Evolutionary conservation across 2,329 filamentous ascomycete species (phyloP).

Genomic region (Cytospora piceicola): DNA sequence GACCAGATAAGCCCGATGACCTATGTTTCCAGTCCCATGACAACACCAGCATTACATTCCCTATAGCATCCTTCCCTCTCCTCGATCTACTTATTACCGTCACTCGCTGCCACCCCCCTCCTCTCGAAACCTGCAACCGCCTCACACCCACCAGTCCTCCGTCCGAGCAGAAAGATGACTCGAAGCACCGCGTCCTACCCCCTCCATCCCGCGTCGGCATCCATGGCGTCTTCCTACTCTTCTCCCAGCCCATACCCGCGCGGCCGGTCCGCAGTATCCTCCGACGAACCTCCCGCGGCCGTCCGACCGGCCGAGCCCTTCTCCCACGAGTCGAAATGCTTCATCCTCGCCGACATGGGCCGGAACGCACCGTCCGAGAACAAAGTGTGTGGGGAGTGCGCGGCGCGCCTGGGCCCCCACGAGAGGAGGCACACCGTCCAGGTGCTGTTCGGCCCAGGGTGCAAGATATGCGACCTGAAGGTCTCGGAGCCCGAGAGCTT

Average conservation of each 20-base stretch:
- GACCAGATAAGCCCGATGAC: background rate
- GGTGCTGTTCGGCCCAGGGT: constrained; percentile 10
- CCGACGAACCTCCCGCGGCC: background rate
- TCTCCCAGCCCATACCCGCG: background rate
- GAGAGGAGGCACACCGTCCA: constrained; percentile 8
- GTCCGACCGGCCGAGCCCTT: background rate
- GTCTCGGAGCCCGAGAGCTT: constrained; percentile 64
- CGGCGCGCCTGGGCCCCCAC: constrained; percentile 1
- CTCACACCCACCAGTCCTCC: background rate
- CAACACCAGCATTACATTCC: background rate
- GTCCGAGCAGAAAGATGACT: constrained; percentile 5
- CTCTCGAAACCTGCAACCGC: background rate
- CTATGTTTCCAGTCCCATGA: background rate
- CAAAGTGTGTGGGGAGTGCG: constrained; percentile 19
- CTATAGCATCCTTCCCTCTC: background rate
- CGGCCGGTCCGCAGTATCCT: background rate
- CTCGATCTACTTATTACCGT: constrained; percentile 6
- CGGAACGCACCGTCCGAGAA: constrained; percentile 11
- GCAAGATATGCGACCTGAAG: constrained; percentile 21
- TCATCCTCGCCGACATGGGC: constrained; percentile 11
- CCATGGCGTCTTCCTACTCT: constrained; percentile 7
- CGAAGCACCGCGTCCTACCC: constrained; percentile 16
- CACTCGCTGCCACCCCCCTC: background rate
- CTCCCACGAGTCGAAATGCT: constrained; percentile 18
- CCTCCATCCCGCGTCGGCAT: constrained; percentile 14